phyloP scores from a whole-genome alignment of 179 eudicot species.

The Patellifolia procumbens region DNA sequence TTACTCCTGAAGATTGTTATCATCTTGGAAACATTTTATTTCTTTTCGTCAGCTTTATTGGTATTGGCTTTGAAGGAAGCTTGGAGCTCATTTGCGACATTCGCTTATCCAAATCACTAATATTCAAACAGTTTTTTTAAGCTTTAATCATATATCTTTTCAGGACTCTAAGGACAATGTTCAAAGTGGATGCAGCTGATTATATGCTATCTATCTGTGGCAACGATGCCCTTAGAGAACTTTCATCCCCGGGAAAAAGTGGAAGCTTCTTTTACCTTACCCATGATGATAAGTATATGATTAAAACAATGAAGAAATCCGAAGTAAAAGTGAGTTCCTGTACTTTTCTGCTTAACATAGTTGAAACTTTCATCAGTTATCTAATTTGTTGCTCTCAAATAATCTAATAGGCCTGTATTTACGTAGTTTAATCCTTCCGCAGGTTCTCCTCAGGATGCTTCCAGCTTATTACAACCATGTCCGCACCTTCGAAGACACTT shows the following conservation, averaged over 20 bases:
- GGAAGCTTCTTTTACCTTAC: constrained; percentile 98
- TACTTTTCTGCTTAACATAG: constrained; percentile 2
- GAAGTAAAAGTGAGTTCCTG: constrained; percentile 82
- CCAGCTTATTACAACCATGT: constrained; percentile 91
- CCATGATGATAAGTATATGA: constrained; percentile 93
- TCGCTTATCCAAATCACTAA: not conserved
- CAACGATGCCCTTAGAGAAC: constrained; percentile 90
- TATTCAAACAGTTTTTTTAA: not conserved
- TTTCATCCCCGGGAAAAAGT: constrained; percentile 97
- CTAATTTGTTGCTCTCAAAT: not conserved
- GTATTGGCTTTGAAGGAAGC: not conserved
- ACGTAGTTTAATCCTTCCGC: constrained; percentile 19
- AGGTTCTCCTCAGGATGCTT: constrained; percentile 95
- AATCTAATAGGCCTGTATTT: not conserved
- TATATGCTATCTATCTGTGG: constrained; percentile 95
- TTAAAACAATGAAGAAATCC: constrained; percentile 87
- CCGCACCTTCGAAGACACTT: constrained; percentile 72
- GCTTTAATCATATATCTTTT: constrained; percentile 15
- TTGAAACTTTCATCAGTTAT: not conserved
- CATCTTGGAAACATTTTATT: not conserved
- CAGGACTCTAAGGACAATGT: constrained; percentile 88
- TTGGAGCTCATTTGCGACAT: not conserved
- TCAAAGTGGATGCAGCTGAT: constrained; percentile 96
- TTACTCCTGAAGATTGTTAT: not conserved
- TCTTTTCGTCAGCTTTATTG: too few relatives aligned